phyloP scores from a whole-genome alignment of 1,284 basidiomycete species.

The Pseudomicrostroma phylloplanum region DNA sequence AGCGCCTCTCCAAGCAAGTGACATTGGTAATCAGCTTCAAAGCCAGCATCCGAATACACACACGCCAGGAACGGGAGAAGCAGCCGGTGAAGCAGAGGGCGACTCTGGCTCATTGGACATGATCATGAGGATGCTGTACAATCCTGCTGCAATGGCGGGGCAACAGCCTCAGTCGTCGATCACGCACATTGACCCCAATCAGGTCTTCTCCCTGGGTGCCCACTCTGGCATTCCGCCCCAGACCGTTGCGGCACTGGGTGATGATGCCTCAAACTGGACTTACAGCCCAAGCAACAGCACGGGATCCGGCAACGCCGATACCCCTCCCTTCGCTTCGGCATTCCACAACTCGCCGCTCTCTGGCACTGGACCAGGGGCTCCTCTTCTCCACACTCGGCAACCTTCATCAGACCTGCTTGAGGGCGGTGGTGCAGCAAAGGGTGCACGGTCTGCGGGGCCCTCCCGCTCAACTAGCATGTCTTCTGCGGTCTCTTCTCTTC shows the following conservation, averaged over 20 bases:
- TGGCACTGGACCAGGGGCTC: background rate
- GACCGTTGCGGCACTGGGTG: slow-evolving; percentile 16
- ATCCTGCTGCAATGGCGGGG: slow-evolving; percentile 24
- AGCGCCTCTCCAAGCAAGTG: background rate
- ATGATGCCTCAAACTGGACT: slow-evolving; percentile 25
- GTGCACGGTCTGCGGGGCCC: background rate
- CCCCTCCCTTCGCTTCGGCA: background rate
- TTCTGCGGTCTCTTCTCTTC: background rate
- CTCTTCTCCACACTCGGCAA: background rate
- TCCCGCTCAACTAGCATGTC: background rate
- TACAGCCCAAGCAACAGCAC: slow-evolving; percentile 35
- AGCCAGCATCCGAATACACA: slow-evolving; percentile 1
- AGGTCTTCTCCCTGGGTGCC: slow-evolving; percentile 31
- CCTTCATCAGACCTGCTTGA: background rate
- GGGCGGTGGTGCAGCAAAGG: background rate
- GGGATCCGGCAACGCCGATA: background rate
- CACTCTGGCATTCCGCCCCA: slow-evolving; percentile 10
- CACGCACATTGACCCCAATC: slow-evolving; percentile 45
- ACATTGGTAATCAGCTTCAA: background rate
- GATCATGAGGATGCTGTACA: slow-evolving; percentile 47
- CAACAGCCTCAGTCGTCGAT: slow-evolving; percentile 20
- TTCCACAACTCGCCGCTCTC: slow-evolving; percentile 5
- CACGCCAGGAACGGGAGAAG: background rate
- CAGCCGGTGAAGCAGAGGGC: background rate
- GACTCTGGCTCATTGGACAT: slow-evolving; percentile 20